A percentile compares a stretch with the other conserved stretches of the same genome.
Evolutionary conservation across 176 grass and related monocot genomes (phyloP).

Genomic region (Neostapfia colusana): DNA sequence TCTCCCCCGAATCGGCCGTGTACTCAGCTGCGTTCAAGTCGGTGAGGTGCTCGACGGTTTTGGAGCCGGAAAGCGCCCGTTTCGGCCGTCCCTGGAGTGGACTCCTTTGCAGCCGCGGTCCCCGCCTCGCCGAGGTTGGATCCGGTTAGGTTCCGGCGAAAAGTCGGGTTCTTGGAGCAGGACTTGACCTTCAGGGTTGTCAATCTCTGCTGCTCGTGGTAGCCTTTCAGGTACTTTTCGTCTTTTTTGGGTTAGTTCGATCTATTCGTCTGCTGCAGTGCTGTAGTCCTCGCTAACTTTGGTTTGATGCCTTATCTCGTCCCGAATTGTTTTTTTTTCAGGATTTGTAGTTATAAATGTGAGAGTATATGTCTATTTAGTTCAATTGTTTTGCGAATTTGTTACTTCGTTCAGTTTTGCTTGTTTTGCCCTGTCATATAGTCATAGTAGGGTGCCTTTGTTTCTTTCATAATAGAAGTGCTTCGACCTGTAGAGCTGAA

Average conservation of each 20-base stretch:
- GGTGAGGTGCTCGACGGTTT: neutral
- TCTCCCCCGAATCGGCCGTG: neutral
- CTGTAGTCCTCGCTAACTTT: neutral
- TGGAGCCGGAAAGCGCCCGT: neutral
- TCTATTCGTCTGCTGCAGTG: neutral
- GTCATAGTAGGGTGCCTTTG: neutral
- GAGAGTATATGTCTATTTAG: neutral
- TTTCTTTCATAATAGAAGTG: slow-evolving; percentile 23
- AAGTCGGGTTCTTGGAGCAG: neutral
- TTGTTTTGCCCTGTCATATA: neutral
- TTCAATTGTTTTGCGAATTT: neutral
- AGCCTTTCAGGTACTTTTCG: neutral
- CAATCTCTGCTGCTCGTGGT: neutral
- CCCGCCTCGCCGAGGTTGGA: slow-evolving; percentile 5
- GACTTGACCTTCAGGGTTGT: too few relatives aligned
- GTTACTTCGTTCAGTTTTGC: neutral
- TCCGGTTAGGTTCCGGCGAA: slow-evolving; percentile 13
- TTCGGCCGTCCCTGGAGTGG: slow-evolving; percentile 6
- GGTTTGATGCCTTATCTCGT: neutral
- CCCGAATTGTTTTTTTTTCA: neutral
- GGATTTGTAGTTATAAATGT: neutral
- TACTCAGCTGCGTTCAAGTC: neutral
- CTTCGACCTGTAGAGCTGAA: neutral
- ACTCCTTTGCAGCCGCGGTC: neutral
- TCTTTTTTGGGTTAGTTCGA: slow-evolving; percentile 8